Base-by-base conservation (phyloP, 495 filamentous ascomycete genomes). In the Penicillium ochrochloron region DNA sequence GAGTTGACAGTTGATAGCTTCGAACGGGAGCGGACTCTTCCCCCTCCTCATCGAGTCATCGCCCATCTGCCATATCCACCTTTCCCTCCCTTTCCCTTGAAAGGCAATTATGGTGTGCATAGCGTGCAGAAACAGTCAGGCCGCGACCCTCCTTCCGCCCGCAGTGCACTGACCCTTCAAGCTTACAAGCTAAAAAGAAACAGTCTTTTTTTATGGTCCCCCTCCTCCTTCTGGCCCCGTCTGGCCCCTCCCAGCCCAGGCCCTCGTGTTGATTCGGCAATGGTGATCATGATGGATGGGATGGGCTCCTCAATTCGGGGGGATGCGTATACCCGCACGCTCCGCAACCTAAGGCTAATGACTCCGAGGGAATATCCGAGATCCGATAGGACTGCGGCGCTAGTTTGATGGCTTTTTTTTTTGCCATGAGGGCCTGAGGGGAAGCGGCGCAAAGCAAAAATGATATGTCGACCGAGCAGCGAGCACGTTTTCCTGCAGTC, bases 81-180 rank as follows among this genome's bases (percentile, higher is more conserved):
- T 14, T 41, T 41, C 3, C 17, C 31, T 39, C 53, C 19, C 33
- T 35, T 23, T 21, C 31, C 34, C 33, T 46, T 37, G 64, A 64
- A 67, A 65, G 68, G 66, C 35, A 71, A 69, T 65, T 69, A 71
- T 72, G 70, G 65, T 68, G 61, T 72, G 70, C 70, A 72, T 70
- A 25, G 33, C 39, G 57, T 61, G 61, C 63, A 62, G 59, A 66
- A 51, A n/a, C 48, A 52, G 48, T 29, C 61, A 66, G 61, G 58
- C 65, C 65, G 57, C 56, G 65, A 66, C 65, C 60, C 41, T 23
- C 53, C 48, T 52, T n/a, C 48, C 23, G 21, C 44, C 44, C 48
- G 48, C 25, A 29, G 59, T 65, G 70, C 70, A 73, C 60, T 69
- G 70, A 73, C 70, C 70, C 14, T 17, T 5, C 15, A 41, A 41